A percentile compares a stretch with the other conserved stretches of the same genome.
These are phyloP conservation scores for Fremontodendron californicum DNA, from an alignment of 345 rosid species.

Conservation along the genomic window DNA sequence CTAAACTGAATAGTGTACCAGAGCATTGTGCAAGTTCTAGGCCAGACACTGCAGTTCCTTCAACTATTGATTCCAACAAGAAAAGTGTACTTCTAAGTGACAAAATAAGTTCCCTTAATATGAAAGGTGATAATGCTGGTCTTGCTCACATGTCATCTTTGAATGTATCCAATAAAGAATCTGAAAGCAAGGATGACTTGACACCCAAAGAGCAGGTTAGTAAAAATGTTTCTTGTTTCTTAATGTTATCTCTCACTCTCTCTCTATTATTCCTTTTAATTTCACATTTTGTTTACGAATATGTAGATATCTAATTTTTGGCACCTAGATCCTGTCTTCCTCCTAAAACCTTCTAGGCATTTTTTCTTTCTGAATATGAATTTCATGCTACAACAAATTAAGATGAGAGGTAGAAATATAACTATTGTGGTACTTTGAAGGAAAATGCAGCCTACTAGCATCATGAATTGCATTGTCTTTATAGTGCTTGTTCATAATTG, in stretches of 20 bases:
- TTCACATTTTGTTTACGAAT: neutral
- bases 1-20: conserved; percentile 31
- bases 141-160: conserved; percentile 20
- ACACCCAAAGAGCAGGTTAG: conserved; percentile 48
- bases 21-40: conserved; percentile 36
- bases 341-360: neutral
- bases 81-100: conserved; percentile 30
- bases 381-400: neutral
- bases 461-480: neutral
- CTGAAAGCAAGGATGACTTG: conserved; percentile 36
- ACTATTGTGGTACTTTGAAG: neutral
- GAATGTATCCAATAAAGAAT: conserved; percentile 33
- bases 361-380: neutral
- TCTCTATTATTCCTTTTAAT: neutral
- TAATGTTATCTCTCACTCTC: neutral
- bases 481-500: neutral
- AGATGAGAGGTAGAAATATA: neutral
- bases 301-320: neutral
- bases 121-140: conserved; percentile 26
- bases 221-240: conserved; percentile 9
- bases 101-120: conserved; percentile 29
- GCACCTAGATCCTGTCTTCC: neutral
- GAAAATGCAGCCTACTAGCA: neutral
- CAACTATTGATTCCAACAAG: conserved; percentile 30
- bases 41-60: conserved; percentile 32